Evolutionary conservation across 495 filamentous ascomycete genomes (phyloP), one percentile per base, ranked within the genome.

Genomic region (Hypoxylon rickii): DNA sequence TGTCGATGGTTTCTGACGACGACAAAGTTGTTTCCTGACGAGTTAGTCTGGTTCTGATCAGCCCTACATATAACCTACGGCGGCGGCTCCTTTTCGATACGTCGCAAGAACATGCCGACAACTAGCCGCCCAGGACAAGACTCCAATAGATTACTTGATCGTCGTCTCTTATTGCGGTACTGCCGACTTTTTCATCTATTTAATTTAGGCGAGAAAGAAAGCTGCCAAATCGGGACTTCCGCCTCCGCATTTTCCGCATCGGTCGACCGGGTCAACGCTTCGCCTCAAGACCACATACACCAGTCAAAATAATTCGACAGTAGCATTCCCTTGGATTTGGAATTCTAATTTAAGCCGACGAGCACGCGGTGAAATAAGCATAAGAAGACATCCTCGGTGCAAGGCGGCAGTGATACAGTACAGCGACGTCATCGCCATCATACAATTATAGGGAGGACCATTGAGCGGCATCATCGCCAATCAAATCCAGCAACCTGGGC

Each of bases 141-240:
- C 31, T 8, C 17, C 21, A 45, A 50, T 55, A 46, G 22, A 64
- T 64, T 58, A 17, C 16, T 19, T 10, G 47, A 52, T 56, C 53
- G 39, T 49, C 53, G 16, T 44, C 38, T 48, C 21, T 51, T 21
- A 47, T 53, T 46, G 29, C 13, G 19, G 8, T 44, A 10, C 41
- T 20, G 51, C 17, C 41, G 53, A 58, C 44, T 32, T 51, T 33
- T 56, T 42, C 45, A 24, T 49, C 39, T 43, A 42, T 57, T 55
- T 11, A 43, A 64, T 67, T 67, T 67, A 67, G 64, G 55, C 64
- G 52, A 46, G 41, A 48, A n/a, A 24, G 5, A 21, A 41, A 33
- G 45, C 0, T 22, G 18, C 55, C 44, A 46, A 58, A 17, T 49
- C 60, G 64, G 56, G 47, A 50, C 24, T 15, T 29, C 52, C 16